Base-by-base conservation (phyloP, 2,329 filamentous ascomycete species). In the Xylariales sp. region DNA sequence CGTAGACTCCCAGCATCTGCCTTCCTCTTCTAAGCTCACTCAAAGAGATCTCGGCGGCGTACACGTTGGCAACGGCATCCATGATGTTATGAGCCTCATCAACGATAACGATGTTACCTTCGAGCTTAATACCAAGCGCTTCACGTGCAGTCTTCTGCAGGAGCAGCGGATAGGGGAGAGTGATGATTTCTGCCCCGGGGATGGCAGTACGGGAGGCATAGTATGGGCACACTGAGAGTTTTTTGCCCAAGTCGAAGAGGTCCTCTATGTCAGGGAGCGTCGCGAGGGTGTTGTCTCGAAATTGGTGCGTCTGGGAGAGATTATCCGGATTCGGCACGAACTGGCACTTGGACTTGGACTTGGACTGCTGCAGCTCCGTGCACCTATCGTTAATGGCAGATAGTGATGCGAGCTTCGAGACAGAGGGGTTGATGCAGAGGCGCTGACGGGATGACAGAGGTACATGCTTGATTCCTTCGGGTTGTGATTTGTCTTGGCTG, bases 11-110 rank as follows among this genome's bases (percentile, higher is more conserved):
- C 2, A 98, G 70, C 62, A 95, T 89, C 33, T 74, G 72, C 37
- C 87, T 76, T 3, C 85, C 87, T 41, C 76, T 74, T 34, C 78
- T 78, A 14, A 97, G 67, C 45, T 96, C 89, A 18, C 67, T 67
- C 4, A 95, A 66, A 3, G 78, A 78, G 15, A 97, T 74, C 24
- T 85, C 79, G 0, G 88, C 79, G 0, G 90, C 90, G 57, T 96
- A 82, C 23, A 95, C 93, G 31, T 82, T 84, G 13, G 88, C 78
- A 31, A 98, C 88, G 0, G 91, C 89, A 58, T 96, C 90, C 84
- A 96, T 95, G 37, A 98, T 77, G 55, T 98, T 98, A 58, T 98
- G 93, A 0, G 93, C 93, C 66, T 98, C 93, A 50, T 98, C 93
- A 33, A 98, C 87, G 18, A 98, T 85, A n/a, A 98, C 81, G 1